A percentile compares a stretch with the other conserved stretches of the same genome.
These are phyloP conservation scores for Diphasiastrum complanatum DNA, from an alignment of 83 land plant species.

Conservation along the genomic window DNA sequence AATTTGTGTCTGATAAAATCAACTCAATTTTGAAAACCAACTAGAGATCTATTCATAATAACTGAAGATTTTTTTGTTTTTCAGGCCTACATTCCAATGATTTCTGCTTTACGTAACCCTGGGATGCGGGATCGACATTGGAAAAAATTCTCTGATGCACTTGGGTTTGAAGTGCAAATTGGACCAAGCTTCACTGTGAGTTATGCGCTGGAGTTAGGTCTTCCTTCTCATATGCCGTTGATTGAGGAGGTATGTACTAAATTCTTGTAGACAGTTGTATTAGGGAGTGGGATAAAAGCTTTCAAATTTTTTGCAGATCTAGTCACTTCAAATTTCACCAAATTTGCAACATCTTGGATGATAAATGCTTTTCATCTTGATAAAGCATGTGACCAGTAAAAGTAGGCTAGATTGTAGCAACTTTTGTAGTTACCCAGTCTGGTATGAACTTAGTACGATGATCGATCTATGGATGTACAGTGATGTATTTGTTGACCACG, in stretches of 20 bases:
- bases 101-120: slow-evolving; percentile 31
- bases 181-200: slow-evolving; percentile 25
- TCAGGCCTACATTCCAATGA: slow-evolving; percentile 35
- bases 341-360: too few species aligned
- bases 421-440: too few species aligned
- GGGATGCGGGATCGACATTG: slow-evolving; percentile 45
- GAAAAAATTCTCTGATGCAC: slow-evolving; percentile 30
- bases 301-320: neutral
- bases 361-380: too few species aligned
- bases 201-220: slow-evolving; percentile 18
- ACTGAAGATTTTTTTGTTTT: neutral
- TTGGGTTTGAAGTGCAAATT: slow-evolving; percentile 35
- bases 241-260: slow-evolving; percentile 32
- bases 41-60: too few species aligned
- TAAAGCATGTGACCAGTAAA: too few species aligned
- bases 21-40: too few species aligned
- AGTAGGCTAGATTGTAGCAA: too few species aligned
- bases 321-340: too few species aligned
- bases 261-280: neutral
- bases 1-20: too few species aligned
- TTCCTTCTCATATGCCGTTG: slow-evolving; percentile 20
- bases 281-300: neutral
- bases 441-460: too few species aligned
- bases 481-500: too few species aligned
- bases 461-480: too few species aligned